A percentile compares a stretch with the other conserved stretches of the same genome.
Evolutionary conservation across 2,329 filamentous ascomycete species (phyloP).

Genomic region (Penicillium sp.): DNA sequence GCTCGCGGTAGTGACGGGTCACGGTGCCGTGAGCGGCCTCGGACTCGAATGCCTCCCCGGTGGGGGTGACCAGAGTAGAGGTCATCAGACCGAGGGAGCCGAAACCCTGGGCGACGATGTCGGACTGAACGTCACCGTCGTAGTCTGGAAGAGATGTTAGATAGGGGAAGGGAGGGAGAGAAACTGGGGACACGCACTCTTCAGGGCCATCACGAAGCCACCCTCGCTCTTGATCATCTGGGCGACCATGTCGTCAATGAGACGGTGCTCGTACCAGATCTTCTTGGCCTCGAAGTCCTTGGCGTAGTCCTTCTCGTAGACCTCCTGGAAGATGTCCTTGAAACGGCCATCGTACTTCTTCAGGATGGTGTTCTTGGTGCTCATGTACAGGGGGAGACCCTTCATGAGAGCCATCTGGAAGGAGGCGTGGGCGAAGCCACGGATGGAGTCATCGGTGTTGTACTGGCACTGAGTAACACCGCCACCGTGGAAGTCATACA

Average conservation of each 20-base stretch:
- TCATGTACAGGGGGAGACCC: slow-evolving; percentile 95
- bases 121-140: slow-evolving; percentile 97
- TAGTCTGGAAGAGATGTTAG: slow-evolving; percentile 64
- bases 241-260: slow-evolving; percentile 99
- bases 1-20: slow-evolving; percentile 96
- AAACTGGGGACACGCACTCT: slow-evolving; percentile 65
- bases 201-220: slow-evolving; percentile 95
- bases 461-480: slow-evolving; percentile 95
- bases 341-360: slow-evolving; percentile 99
- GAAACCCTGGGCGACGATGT: slow-evolving; percentile 97
- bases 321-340: slow-evolving; percentile 99
- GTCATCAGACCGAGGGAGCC: slow-evolving; percentile 98
- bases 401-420: slow-evolving; percentile 94
- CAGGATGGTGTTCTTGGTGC: slow-evolving; percentile 99
- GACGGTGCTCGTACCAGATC: slow-evolving; percentile 98
- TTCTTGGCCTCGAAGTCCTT: slow-evolving; percentile 82
- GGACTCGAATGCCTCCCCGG: slow-evolving; percentile 94
- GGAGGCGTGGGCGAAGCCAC: slow-evolving; percentile 89
- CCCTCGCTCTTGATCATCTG: slow-evolving; percentile 99
- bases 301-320: slow-evolving; percentile 87
- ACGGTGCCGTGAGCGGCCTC: slow-evolving; percentile 98
- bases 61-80: slow-evolving; percentile 92
- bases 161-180: not conserved
- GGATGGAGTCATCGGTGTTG: slow-evolving; percentile 95
- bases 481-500: slow-evolving; percentile 82